These are phyloP conservation scores for Tephrocybe sp. DNA, from an alignment of 768 basidiomycete species.

Conservation along the genomic window DNA sequence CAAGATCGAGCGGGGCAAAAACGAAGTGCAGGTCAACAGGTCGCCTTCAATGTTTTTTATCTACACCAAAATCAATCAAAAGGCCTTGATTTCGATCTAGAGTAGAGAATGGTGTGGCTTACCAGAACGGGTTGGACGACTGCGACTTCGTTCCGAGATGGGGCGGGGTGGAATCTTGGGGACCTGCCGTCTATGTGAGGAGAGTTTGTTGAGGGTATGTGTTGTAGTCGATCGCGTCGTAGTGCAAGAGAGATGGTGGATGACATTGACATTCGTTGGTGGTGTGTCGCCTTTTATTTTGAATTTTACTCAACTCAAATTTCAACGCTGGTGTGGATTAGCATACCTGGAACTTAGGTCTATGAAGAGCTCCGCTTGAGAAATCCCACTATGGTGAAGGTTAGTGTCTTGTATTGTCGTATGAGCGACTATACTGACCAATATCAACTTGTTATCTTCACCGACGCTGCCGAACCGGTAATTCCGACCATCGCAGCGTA, in stretches of 20 bases:
- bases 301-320: background rate
- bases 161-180: constrained; percentile 79
- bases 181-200: constrained; percentile 37
- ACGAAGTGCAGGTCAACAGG: constrained; percentile 68
- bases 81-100: constrained; percentile 1
- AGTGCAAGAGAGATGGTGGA: constrained; percentile 74
- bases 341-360: constrained; percentile 70
- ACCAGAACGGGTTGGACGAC: constrained; percentile 90
- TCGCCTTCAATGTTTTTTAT: constrained; percentile 82
- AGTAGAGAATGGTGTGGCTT: constrained; percentile 23
- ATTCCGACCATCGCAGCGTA: constrained; percentile 82
- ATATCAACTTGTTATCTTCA: constrained; percentile 91
- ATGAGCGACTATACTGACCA: constrained; percentile 47
- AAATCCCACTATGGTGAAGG: constrained; percentile 81
- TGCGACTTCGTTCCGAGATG: constrained; percentile 86
- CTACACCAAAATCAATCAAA: constrained; percentile 32
- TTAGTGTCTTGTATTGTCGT: constrained; percentile 2
- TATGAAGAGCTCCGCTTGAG: constrained; percentile 84
- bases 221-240: constrained; percentile 60
- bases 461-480: constrained; percentile 96
- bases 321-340: background rate
- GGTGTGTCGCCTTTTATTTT: constrained; percentile 45
- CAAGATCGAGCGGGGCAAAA: constrained; percentile 75
- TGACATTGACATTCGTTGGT: constrained; percentile 75
- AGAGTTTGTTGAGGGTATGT: constrained; percentile 43